These are phyloP conservation scores for Aspergillus sp. DNA, from an alignment of 2,329 filamentous ascomycete species.

Conservation along the genomic window DNA sequence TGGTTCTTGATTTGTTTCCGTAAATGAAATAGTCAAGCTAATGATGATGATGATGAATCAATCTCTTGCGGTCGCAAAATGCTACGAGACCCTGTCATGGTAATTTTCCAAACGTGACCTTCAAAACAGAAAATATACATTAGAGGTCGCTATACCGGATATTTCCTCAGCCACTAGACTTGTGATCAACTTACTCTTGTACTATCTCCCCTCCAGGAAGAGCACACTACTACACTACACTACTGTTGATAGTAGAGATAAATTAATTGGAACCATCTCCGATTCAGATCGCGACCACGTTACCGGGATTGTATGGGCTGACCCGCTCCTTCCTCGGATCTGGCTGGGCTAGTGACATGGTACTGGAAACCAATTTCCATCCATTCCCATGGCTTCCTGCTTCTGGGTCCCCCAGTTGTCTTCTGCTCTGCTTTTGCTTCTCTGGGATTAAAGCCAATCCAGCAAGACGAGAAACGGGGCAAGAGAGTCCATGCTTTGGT, in stretches of 20 bases:
- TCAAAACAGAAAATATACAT: no score
- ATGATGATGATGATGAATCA: no score
- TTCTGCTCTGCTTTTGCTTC: not conserved
- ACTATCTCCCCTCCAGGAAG: no score
- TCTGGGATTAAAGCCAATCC: conserved; percentile 1
- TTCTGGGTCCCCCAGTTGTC: not conserved
- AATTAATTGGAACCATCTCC: conserved; percentile 7
- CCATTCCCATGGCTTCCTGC: conserved; percentile 1
- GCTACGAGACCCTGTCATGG: not conserved
- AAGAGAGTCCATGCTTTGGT: no score
- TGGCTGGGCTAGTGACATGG: conserved; percentile 13
- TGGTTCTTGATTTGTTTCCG: not conserved
- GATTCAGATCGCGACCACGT: conserved; percentile 19
- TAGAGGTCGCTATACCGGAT: not conserved
- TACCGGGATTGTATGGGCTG: conserved; percentile 13
- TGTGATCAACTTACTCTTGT: no score
- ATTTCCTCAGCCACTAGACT: not conserved
- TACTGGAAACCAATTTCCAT: conserved; percentile 3
- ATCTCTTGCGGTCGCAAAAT: no score
- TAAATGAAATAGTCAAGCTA: not conserved
- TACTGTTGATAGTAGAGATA: not conserved
- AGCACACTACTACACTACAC: no score
- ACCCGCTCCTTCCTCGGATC: conserved; percentile 10
- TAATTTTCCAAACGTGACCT: not conserved
- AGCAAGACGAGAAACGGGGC: not conserved